Evolutionary conservation across 305 asterid species (phyloP), one percentile per base, ranked within the genome.

Genomic region (Fraxinus paxiana): DNA sequence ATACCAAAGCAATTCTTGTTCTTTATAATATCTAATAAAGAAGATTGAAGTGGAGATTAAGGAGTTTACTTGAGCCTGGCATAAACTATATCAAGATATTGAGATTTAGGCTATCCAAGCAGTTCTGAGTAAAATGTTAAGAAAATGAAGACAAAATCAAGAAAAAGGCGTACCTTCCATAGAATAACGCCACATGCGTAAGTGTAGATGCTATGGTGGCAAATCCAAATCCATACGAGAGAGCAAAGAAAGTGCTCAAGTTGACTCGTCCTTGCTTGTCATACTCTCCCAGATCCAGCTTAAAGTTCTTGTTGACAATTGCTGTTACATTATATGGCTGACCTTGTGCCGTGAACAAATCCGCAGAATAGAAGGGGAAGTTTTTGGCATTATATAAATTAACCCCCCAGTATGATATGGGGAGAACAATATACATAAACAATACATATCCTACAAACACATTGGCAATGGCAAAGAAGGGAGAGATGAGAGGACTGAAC

Each of bases 171-270:
- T 84, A 92, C 97, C 92, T 91, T 86, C 98, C 98, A 35, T 94
- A 86, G 84, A 94, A 94, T 78, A 94, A 83, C 10, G 81, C 90
- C 69, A 94, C 97, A 26, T 94, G 98, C 15, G 92, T 71, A 2
- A 94, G 74, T 0, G 98, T 94, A 63, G 97, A 78, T 0, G 97
- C 98, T 67, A 92, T 88, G 35, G 97, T 91, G 48, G 98, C 98
- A 30, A 94, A 94, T 46, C 96, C 97, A 41, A 94, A 90, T 1
- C 97, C 98, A 80, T 94, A 94, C 0, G 94, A 80, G 6, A 92
- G 90, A 9, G 93, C 67, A 69, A 94, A 92, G 69, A 92, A 86
- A 0, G 89, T 87, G 86, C 96, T 92, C 91, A 93, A 82, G 56
- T 88, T 63, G 33, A 93, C 85, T 70, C 86, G 88, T 76, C 98